phyloP scores from a whole-genome alignment of 1,284 basidiomycete species.

The Chalciporus piperatoides region DNA sequence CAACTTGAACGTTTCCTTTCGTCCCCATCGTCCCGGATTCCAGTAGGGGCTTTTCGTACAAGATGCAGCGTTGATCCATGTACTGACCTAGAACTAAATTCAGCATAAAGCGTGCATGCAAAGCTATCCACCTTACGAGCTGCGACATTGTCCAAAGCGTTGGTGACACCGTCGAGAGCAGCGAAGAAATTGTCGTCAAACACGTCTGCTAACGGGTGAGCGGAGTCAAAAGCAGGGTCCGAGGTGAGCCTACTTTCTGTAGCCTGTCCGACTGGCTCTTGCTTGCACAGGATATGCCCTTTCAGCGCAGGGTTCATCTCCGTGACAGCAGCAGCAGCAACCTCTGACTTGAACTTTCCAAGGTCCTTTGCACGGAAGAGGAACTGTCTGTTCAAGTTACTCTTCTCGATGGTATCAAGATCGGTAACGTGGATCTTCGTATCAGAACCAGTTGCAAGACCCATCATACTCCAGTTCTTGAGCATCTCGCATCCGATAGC shows the following conservation, averaged over 20 bases:
- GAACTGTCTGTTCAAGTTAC: constrained; percentile 98
- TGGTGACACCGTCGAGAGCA: constrained; percentile 93
- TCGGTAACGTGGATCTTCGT: constrained; percentile 95
- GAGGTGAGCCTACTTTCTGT: constrained; percentile 74
- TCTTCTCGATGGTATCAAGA: constrained; percentile 99
- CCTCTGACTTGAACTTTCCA: constrained; percentile 97
- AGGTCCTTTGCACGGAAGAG: constrained; percentile 96
- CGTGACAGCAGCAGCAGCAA: constrained; percentile 86
- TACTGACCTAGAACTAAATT: constrained; percentile 69
- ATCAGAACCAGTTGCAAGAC: constrained; percentile 78
- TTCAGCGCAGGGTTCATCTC: constrained; percentile 96
- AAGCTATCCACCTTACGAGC: constrained; percentile 62
- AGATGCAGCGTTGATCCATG: constrained; percentile 98
- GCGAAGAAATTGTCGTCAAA: constrained; percentile 92
- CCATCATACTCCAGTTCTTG: constrained; percentile 99
- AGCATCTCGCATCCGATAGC: constrained; percentile 99
- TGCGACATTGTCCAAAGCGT: constrained; percentile 97
- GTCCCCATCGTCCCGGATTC: constrained; percentile 99
- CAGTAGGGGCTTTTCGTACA: constrained; percentile 94
- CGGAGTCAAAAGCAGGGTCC: constrained; percentile 2
- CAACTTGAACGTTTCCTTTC: constrained; percentile 97
- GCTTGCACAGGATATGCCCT: constrained; percentile 86
- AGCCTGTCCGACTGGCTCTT: constrained; percentile 91
- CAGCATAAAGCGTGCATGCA: neutral
- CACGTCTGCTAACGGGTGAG: constrained; percentile 51